Conservation (phyloP, 139 green algal genomes). For the Chlorella sp. region DNA sequence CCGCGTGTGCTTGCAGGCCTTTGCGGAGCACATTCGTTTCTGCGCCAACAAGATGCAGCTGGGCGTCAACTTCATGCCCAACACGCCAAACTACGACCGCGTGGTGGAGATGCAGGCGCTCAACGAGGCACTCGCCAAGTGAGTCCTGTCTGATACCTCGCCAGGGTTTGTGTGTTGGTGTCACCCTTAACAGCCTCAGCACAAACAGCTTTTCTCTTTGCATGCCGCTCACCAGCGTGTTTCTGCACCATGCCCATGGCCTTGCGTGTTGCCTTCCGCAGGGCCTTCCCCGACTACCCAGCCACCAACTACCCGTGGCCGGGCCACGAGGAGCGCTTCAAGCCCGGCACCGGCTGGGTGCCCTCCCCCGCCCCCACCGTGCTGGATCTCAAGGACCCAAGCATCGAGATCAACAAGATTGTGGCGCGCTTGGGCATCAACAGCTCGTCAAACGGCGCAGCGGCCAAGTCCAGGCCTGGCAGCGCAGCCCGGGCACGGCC, state of each 20-base stretch:
- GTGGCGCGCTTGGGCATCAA: background rate
- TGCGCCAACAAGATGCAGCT: conserved; percentile 51
- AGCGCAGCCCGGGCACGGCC: too few relatives aligned
- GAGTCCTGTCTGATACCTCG: too few relatives aligned
- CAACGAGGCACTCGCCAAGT: conserved; percentile 23
- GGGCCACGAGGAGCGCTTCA: conserved; percentile 14
- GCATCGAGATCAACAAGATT: background rate
- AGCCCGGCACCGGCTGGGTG: conserved; percentile 26
- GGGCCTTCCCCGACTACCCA: conserved; percentile 28
- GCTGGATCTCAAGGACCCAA: background rate
- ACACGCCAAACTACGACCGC: conserved; percentile 49
- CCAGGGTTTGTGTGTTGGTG: too few relatives aligned
- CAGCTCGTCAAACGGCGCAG: too few relatives aligned
- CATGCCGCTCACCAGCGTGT: too few relatives aligned
- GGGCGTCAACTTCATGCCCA: conserved; percentile 55
- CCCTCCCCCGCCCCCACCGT: conserved; percentile 7
- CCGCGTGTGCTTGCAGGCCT: conserved; percentile 24
- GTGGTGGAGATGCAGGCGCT: conserved; percentile 65
- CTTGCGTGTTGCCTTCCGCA: too few relatives aligned
- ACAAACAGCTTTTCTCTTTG: too few relatives aligned
- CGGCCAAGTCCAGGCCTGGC: too few relatives aligned
- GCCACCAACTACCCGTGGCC: conserved; percentile 27
- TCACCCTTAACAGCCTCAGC: too few relatives aligned
- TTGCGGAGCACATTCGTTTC: conserved; percentile 49
- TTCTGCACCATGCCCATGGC: too few relatives aligned